Evolutionary conservation across 2,329 filamentous ascomycete species (phyloP).

Genomic region (Alternaria consortialis): DNA sequence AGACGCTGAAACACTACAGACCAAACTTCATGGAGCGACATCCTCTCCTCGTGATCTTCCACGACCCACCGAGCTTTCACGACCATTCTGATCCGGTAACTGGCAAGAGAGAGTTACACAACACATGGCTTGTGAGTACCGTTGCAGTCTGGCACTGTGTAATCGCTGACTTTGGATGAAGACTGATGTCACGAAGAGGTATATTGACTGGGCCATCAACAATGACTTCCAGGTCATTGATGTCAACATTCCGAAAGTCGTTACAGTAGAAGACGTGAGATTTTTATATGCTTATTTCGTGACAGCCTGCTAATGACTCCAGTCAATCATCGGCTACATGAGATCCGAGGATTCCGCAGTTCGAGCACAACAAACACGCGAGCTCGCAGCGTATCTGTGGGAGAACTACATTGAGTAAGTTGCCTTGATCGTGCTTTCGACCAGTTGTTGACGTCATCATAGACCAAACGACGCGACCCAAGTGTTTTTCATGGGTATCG

Average conservation of each 20-base stretch:
- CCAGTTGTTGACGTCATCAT: slow-evolving; percentile 15
- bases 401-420: slow-evolving; percentile 89
- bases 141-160: slow-evolving; percentile 40
- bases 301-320: slow-evolving; percentile 7
- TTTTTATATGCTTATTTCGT: not conserved
- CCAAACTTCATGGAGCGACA: slow-evolving; percentile 71
- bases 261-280: slow-evolving; percentile 70
- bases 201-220: slow-evolving; percentile 83
- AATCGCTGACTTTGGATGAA: slow-evolving; percentile 60
- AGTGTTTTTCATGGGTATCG: slow-evolving; percentile 86
- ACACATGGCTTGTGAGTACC: slow-evolving; percentile 83
- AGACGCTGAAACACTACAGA: slow-evolving; percentile 47
- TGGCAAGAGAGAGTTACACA: slow-evolving; percentile 80
- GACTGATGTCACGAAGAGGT: slow-evolving; percentile 82
- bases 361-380: slow-evolving; percentile 63
- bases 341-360: slow-evolving; percentile 59
- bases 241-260: slow-evolving; percentile 84
- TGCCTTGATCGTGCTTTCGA: not conserved
- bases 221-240: slow-evolving; percentile 87
- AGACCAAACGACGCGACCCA: slow-evolving; percentile 70
- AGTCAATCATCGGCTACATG: slow-evolving; percentile 43
- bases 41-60: slow-evolving; percentile 83
- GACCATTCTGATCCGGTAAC: slow-evolving; percentile 61
- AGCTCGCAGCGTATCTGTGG: slow-evolving; percentile 88
- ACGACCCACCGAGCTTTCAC: slow-evolving; percentile 73